Evolutionary conservation across 1,284 basidiomycete genomes (phyloP), one percentile per base, ranked within the genome.

Genomic region (Cystobasidium pallidum): DNA sequence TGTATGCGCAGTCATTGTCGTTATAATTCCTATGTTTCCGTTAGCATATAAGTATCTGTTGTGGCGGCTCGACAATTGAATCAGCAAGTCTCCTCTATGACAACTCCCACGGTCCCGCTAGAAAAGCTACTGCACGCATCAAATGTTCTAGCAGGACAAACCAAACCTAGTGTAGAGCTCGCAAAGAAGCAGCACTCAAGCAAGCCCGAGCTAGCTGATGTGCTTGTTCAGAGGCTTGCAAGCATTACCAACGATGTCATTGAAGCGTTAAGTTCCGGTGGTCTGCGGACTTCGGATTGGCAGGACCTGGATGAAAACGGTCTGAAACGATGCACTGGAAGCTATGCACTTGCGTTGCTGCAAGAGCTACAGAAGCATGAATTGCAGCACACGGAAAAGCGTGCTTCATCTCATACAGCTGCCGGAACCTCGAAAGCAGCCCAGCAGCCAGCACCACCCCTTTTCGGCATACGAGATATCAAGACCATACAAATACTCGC

Each of bases 401-500:
- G 45, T 21, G 32, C 47, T 49, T 47, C 62, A 21, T 36, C 58
- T 36, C 30, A 15, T 17, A 8, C 58, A 41, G 24, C 45, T 51
- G 62, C 62, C 24, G 39, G 45, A 21, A 64, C 62, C 21, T 64
- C 62, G 1, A 64, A 51, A 36, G 28, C 62, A 8, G 64, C 64
- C 30, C 64, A 67, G 21, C 51, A 57, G 43, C 55, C 52, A 17
- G 19, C 26, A 58, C 2, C 61, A 63, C 15, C 76, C 64, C 17
- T 70, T 17, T 78, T 76, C 39, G 74, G 77, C 26, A 36, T 70
- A 17, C 55, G 61, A 32, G 76, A 78, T 41, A 59, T 32, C 34
- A 76, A 77, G 24, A 55, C 68, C 8, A 45, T 78, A 34, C 47
- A 54, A 1, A 66, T 71, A 51, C 72, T 77, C 19, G 70, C 65